Conservation (phyloP, 2,329 filamentous ascomycete genomes). For the Clonostachys rhizophaga region DNA sequence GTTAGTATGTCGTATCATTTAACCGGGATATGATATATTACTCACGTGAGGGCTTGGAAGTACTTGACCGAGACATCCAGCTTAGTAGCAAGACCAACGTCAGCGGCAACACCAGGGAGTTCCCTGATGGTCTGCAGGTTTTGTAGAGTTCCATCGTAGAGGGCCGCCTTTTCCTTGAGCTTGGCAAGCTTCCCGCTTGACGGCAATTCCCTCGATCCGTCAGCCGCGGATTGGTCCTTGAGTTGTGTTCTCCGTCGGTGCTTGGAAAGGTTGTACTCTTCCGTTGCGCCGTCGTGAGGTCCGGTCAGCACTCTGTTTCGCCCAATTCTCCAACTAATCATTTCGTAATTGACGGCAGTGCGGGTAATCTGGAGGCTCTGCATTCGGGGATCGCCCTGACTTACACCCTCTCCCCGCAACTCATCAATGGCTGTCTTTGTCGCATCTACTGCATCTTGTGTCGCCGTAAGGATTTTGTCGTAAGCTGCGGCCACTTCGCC, state of each 20-base stretch:
- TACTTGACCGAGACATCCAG: constrained; percentile 76
- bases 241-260: constrained; percentile 45
- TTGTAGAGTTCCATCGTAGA: constrained; percentile 89
- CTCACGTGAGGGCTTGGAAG: constrained; percentile 83
- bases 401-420: constrained; percentile 74
- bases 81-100: constrained; percentile 69
- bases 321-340: constrained; percentile 92
- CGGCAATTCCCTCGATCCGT: constrained; percentile 55
- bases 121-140: constrained; percentile 88
- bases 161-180: constrained; percentile 78
- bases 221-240: constrained; percentile 22
- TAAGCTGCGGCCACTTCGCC: constrained; percentile 80
- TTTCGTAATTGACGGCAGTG: constrained; percentile 88
- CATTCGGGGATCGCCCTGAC: constrained; percentile 80
- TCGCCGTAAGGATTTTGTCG: constrained; percentile 83
- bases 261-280: constrained; percentile 38
- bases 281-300: constrained; percentile 68
- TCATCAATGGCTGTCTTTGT: constrained; percentile 93
- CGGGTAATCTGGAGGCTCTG: constrained; percentile 89
- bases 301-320: constrained; percentile 87
- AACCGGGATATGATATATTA: constrained; percentile 2
- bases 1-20: neutral
- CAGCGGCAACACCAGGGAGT: constrained; percentile 83
- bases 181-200: constrained; percentile 72
- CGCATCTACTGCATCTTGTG: constrained; percentile 90